phyloP scores from a whole-genome alignment of 345 rosid species.

The Murraya koenigii region DNA sequence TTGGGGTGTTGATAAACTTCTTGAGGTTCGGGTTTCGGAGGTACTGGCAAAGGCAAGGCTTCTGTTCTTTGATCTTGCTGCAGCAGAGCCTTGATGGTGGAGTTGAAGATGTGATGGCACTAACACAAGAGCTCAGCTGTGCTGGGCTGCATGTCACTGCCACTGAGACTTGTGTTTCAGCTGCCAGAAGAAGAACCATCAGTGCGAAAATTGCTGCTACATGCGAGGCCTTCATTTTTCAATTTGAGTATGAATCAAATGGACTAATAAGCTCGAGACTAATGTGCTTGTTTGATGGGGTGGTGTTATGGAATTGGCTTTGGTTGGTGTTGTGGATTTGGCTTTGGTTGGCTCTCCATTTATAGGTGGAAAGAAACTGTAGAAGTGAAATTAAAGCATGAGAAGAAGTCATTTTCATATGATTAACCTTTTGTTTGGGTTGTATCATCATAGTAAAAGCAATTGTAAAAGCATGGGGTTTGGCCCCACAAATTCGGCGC shows the following conservation, averaged over 20 bases:
- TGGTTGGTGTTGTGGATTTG: slow-evolving; percentile 10
- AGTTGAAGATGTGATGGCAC: slow-evolving; percentile 66
- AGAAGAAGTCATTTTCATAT: neutral
- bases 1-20: slow-evolving; percentile 71
- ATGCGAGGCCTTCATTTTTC: slow-evolving; percentile 44
- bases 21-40: slow-evolving; percentile 67
- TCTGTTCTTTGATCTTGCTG: slow-evolving; percentile 73
- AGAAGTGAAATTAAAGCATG: slow-evolving; percentile 8
- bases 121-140: slow-evolving; percentile 77
- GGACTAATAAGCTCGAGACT: neutral
- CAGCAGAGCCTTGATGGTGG: slow-evolving; percentile 74
- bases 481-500: slow-evolving; percentile 19
- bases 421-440: neutral
- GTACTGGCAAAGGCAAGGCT: slow-evolving; percentile 90
- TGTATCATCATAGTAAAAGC: slow-evolving; percentile 15
- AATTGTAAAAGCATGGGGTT: neutral
- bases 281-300: neutral
- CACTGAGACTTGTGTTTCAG: slow-evolving; percentile 38
- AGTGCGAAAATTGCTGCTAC: slow-evolving; percentile 36
- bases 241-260: neutral
- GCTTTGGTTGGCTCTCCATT: slow-evolving; percentile 31
- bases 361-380: slow-evolving; percentile 43
- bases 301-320: slow-evolving; percentile 17
- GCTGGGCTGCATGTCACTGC: slow-evolving; percentile 79
- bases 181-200: slow-evolving; percentile 42